These are phyloP conservation scores for Dendrobium chrysotoxum DNA, from an alignment of 106 monocot genomes.

Conservation along the genomic window DNA sequence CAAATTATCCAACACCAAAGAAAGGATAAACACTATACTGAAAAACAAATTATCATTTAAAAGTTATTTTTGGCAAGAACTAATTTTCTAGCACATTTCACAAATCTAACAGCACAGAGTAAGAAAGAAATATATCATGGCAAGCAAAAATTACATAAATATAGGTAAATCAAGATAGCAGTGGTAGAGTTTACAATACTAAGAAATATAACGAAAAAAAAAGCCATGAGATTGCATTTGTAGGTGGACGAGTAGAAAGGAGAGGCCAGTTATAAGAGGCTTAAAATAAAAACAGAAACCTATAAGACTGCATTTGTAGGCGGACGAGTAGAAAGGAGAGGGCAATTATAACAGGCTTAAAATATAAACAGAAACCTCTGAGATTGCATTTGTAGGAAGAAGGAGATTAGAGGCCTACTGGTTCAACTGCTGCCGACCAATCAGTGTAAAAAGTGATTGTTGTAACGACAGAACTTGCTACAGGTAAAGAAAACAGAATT, in stretches of 20 bases:
- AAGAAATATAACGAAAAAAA: too few relatives aligned
- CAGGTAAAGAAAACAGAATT: conserved; percentile 10
- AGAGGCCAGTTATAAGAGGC: too few relatives aligned
- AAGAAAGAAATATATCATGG: background rate
- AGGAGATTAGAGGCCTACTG: conserved; percentile 37
- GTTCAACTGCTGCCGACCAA: conserved; percentile 40
- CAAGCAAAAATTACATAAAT: background rate
- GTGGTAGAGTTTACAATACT: too few relatives aligned
- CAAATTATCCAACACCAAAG: background rate
- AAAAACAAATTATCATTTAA: background rate
- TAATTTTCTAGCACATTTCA: background rate
- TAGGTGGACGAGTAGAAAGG: too few relatives aligned
- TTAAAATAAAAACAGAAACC: too few relatives aligned
- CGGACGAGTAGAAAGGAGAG: too few relatives aligned
- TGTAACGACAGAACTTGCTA: conserved; percentile 64
- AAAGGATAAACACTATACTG: background rate
- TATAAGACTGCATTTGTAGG: too few relatives aligned
- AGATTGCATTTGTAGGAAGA: too few relatives aligned
- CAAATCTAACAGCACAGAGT: background rate
- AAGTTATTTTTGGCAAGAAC: background rate
- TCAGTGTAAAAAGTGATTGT: conserved; percentile 44
- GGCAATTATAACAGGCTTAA: too few relatives aligned
- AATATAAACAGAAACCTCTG: too few relatives aligned
- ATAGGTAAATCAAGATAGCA: background rate
- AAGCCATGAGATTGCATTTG: too few relatives aligned